Percentiles rank a stretch among this genome's conserved stretches.
Evolutionary conservation across 345 rosid species (phyloP).

Genomic region (Eutrema japonicum): DNA sequence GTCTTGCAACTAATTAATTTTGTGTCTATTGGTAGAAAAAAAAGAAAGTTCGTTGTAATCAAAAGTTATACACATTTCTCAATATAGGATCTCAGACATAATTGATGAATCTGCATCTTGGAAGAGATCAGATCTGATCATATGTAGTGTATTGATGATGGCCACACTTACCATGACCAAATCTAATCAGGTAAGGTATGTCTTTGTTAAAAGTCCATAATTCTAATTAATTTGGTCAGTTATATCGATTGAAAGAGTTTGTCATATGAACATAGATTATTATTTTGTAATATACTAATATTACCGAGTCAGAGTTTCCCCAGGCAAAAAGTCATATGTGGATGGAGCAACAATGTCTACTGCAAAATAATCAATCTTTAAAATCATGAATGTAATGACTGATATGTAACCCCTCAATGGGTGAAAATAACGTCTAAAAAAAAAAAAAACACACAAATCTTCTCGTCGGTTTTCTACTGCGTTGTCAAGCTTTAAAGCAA

Average conservation of each 20-base stretch:
- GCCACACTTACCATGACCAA: background rate
- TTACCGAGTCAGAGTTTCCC: no score
- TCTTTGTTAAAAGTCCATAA: background rate
- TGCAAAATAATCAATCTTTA: constrained; percentile 33
- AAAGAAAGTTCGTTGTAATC: background rate
- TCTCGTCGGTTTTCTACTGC: constrained; percentile 23
- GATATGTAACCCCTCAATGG: constrained; percentile 25
- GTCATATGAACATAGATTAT: no score
- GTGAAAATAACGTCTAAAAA: constrained; percentile 24
- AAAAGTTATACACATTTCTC: background rate
- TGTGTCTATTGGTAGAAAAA: background rate
- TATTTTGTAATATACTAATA: no score
- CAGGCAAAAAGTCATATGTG: background rate
- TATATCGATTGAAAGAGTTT: no score
- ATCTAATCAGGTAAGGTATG: background rate
- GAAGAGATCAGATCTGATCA: background rate
- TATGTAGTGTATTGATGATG: background rate
- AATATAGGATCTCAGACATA: background rate
- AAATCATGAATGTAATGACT: constrained; percentile 25
- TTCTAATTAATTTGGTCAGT: no score
- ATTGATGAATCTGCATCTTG: background rate
- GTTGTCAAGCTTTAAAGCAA: constrained; percentile 15
- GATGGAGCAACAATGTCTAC: background rate
- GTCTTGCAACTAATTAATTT: no score
- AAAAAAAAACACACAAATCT: constrained; percentile 10